Conservation (phyloP, 2,329 filamentous ascomycete species). For the Xylaria sp. region DNA sequence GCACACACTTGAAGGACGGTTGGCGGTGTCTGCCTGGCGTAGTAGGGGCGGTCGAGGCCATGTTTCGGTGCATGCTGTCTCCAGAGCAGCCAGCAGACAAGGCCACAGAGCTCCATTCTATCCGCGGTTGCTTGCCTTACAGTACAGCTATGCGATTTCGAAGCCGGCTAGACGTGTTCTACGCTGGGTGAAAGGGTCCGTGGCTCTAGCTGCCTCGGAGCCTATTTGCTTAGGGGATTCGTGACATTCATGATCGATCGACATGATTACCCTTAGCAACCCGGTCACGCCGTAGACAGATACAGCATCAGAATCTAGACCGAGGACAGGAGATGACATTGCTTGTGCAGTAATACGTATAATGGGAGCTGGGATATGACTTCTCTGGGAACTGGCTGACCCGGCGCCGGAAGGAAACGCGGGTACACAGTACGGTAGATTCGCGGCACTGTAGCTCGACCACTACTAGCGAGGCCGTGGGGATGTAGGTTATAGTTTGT, state of each 20-base stretch:
- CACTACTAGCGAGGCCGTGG: neutral
- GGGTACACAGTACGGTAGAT: too few relatives aligned
- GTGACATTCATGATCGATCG: neutral
- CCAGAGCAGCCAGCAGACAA: slow-evolving; percentile 45
- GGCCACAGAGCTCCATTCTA: slow-evolving; percentile 40
- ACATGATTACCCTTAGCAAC: too few relatives aligned
- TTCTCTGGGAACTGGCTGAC: too few relatives aligned
- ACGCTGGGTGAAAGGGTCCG: neutral
- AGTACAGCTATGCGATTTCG: neutral
- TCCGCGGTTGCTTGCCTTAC: neutral
- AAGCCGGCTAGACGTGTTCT: neutral
- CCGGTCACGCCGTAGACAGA: too few relatives aligned
- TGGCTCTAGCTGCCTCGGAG: too few relatives aligned
- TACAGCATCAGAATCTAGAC: too few relatives aligned
- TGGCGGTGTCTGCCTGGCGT: slow-evolving; percentile 58
- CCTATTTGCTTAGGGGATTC: too few relatives aligned
- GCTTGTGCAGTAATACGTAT: too few relatives aligned
- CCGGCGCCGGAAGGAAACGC: too few relatives aligned
- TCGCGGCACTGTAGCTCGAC: slow-evolving; percentile 8
- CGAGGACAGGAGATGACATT: too few relatives aligned
- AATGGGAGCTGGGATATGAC: too few relatives aligned
- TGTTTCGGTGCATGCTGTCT: slow-evolving; percentile 45
- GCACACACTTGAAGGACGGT: slow-evolving; percentile 54
- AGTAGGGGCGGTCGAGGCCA: slow-evolving; percentile 56
- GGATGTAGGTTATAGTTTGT: neutral